Conservation (phyloP, 2,329 filamentous ascomycete genomes). For the Graphilbum fragrans region DNA sequence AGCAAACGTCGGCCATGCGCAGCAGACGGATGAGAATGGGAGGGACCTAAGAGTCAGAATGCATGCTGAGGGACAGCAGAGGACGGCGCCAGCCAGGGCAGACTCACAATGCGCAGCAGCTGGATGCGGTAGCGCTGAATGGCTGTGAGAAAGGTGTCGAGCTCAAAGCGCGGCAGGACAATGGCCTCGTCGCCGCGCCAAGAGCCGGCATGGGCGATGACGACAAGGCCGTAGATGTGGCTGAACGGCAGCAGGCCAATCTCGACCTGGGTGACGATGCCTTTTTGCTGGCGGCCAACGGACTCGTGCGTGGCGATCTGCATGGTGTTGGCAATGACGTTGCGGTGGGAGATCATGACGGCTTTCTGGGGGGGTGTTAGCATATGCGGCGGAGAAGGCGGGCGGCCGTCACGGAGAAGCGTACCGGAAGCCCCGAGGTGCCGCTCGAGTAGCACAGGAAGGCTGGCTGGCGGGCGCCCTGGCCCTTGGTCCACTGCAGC, state of each 20-base stretch:
- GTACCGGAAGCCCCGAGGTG: slow-evolving; percentile 55
- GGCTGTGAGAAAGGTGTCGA: slow-evolving; percentile 44
- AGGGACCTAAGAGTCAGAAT: slow-evolving; percentile 51
- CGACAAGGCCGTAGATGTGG: slow-evolving; percentile 66
- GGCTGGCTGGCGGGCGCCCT: slow-evolving; percentile 47
- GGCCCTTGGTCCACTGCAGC: slow-evolving; percentile 38
- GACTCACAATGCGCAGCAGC: slow-evolving; percentile 48
- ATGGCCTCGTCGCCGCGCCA: slow-evolving; percentile 63
- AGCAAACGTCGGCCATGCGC: slow-evolving; percentile 46
- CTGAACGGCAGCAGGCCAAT: slow-evolving; percentile 62
- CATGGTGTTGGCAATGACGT: slow-evolving; percentile 61
- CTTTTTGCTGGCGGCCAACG: slow-evolving; percentile 15
- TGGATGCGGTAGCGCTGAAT: slow-evolving; percentile 58
- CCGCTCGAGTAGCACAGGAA: slow-evolving; percentile 61
- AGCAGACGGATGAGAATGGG: slow-evolving; percentile 71
- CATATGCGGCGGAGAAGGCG: background rate
- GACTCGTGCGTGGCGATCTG: slow-evolving; percentile 40
- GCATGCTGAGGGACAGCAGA: no score
- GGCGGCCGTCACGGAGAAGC: slow-evolving; percentile 5
- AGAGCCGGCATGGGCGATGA: slow-evolving; percentile 50
- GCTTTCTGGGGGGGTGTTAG: slow-evolving; percentile 42
- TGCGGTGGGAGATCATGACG: slow-evolving; percentile 65
- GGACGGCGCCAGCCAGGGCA: background rate
- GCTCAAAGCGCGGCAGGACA: slow-evolving; percentile 62
- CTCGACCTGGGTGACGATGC: slow-evolving; percentile 21